A percentile compares a stretch with the other conserved stretches of the same genome.
These are phyloP conservation scores for Serendipita vermifera DNA, from an alignment of 768 basidiomycete species.

Conservation along the genomic window DNA sequence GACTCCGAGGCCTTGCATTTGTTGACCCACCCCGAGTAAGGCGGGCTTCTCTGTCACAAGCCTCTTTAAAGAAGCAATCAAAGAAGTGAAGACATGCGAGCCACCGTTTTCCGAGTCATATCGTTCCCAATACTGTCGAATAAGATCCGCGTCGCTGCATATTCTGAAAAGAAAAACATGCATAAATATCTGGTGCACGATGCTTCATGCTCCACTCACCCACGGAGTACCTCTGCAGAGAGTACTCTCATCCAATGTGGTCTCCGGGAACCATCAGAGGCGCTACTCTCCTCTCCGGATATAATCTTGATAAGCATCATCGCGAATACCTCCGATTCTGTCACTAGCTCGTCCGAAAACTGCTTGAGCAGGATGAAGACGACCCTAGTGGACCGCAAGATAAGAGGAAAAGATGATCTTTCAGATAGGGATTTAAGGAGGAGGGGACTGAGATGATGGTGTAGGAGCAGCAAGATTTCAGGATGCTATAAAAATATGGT, in stretches of 20 bases:
- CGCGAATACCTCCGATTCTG: slow-evolving; percentile 79
- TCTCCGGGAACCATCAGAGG: slow-evolving; percentile 22
- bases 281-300: slow-evolving; percentile 26
- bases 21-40: slow-evolving; percentile 61
- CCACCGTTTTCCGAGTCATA: slow-evolving; percentile 48
- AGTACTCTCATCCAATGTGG: slow-evolving; percentile 84
- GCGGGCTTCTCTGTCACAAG: slow-evolving; percentile 81
- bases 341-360: slow-evolving; percentile 65
- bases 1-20: slow-evolving; percentile 71
- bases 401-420: slow-evolving; percentile 67
- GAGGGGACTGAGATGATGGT: slow-evolving; percentile 80
- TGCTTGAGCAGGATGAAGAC: slow-evolving; percentile 89
- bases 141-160: slow-evolving; percentile 66
- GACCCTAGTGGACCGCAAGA: slow-evolving; percentile 82
- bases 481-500: slow-evolving; percentile 48
- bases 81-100: slow-evolving; percentile 45
- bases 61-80: slow-evolving; percentile 74
- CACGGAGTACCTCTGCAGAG: slow-evolving; percentile 85
- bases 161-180: slow-evolving; percentile 31
- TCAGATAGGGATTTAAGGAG: slow-evolving; percentile 78
- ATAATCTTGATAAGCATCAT: slow-evolving; percentile 34
- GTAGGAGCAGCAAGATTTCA: slow-evolving; percentile 75
- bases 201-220: slow-evolving; percentile 30
- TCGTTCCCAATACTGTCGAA: slow-evolving; percentile 64
- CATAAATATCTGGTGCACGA: background rate